Evolutionary conservation across 2,329 filamentous ascomycete species (phyloP), one percentile per base, ranked within the genome.

Genomic region (Verticillium isaacii): DNA sequence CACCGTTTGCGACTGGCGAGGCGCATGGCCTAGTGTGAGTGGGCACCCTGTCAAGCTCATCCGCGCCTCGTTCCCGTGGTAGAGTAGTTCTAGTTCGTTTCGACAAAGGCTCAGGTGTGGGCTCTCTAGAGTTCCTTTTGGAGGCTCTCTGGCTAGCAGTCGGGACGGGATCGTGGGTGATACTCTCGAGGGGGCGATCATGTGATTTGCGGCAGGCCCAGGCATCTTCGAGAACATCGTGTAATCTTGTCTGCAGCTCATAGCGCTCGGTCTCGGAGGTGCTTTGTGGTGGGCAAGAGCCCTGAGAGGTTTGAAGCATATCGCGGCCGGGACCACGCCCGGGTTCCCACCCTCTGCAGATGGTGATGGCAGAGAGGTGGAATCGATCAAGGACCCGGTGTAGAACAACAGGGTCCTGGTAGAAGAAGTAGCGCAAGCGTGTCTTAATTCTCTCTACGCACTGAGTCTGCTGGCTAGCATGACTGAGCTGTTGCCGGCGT

Each of bases 271-370:
- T 59, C 0, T 39, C 41, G 2, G 62, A 61, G 3, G 45, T 45
- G 1, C 59, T 59, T 29, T 32, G 61, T 8, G 55, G 63, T 5
- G 54, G 25, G 15, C 25, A 32, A n/a, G 55, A 25, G 7, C 5
- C 19, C 7, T n/a, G 23, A 15, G 59, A 17, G 57, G 60, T 59
- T 52, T 52, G 37, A 32, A 50, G 3, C 1, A 37, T 15, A 2
- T 57, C 56, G 19, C 32, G 32, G n/a, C 15, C 19, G n/a, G 59
- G 41, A 25, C 54, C 15, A n/a, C 15, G 36, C 25, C 32, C 25
- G 25, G 56, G 59, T 4, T 63, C 37, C 63, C 61, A 63, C 32
- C 32, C 39, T 14, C 61, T 57, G 29, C 56, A 23, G 3, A 57
- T 58, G 25, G 57, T 61, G 23, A 54, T 32, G n/a, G 63, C 62